These are phyloP conservation scores for Lolium rigidum DNA, from an alignment of 176 grass and related monocot genomes.

Conservation along the genomic window DNA sequence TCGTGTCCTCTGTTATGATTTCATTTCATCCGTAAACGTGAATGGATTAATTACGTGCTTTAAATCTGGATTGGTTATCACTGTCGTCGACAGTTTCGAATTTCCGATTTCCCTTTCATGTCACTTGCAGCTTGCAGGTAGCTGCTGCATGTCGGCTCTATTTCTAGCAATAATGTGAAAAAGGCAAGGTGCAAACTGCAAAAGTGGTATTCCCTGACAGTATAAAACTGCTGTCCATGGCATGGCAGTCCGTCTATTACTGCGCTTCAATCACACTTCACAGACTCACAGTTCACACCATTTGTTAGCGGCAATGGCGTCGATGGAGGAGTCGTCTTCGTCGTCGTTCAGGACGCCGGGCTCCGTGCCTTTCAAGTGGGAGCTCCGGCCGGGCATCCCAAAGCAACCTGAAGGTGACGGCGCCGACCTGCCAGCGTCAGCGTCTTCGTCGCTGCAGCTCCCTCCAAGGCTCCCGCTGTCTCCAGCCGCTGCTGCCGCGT, in stretches of 20 bases:
- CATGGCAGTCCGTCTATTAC: background rate
- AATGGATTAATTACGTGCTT: background rate
- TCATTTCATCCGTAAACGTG: background rate
- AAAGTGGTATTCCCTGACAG: background rate
- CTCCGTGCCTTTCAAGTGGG: slow-evolving; percentile 51
- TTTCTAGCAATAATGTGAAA: background rate
- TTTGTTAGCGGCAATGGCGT: background rate
- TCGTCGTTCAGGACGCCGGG: slow-evolving; percentile 43
- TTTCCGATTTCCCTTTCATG: background rate
- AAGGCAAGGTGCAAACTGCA: background rate
- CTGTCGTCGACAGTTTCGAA: background rate
- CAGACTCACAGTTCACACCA: background rate
- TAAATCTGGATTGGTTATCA: background rate
- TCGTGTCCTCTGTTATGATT: background rate
- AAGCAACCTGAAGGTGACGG: background rate
- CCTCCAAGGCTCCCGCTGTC: slow-evolving; percentile 27
- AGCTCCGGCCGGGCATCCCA: slow-evolving; percentile 54
- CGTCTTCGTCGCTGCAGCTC: background rate
- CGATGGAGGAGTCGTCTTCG: slow-evolving; percentile 37
- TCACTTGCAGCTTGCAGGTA: background rate
- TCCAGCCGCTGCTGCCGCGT: background rate
- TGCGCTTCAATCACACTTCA: background rate
- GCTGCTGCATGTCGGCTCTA: background rate
- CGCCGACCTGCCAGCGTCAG: background rate
- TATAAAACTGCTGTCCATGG: background rate